These are phyloP conservation scores for Chiua sp. DNA, from an alignment of 1,284 basidiomycete genomes.

Conservation along the genomic window DNA sequence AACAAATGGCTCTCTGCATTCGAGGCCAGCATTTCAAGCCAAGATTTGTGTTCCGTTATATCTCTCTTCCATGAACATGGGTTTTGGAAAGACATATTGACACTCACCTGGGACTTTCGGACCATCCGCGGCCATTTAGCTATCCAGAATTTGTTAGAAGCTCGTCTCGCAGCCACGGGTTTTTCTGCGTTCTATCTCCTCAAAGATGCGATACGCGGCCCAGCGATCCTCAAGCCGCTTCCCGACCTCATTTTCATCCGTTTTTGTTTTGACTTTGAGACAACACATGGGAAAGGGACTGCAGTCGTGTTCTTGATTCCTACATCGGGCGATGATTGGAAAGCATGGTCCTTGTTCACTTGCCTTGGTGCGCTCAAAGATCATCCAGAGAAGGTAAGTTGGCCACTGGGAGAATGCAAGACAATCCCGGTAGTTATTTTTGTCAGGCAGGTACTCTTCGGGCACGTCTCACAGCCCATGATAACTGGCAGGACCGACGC, in stretches of 20 bases:
- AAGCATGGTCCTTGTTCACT: conserved; percentile 44
- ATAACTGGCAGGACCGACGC: conserved; percentile 24
- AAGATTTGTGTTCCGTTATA: conserved; percentile 21
- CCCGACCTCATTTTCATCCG: conserved; percentile 23
- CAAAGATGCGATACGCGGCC: conserved; percentile 17
- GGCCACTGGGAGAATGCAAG: too few relatives aligned
- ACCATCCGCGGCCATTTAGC: conserved; percentile 25
- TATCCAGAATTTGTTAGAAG: conserved; percentile 24
- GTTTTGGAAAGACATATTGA: conserved; percentile 35
- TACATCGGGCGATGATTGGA: conserved; percentile 22
- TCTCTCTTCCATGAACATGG: conserved; percentile 27
- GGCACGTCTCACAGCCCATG: background rate
- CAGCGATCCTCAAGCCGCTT: conserved; percentile 23
- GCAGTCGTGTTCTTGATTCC: conserved; percentile 29
- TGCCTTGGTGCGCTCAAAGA: conserved; percentile 52
- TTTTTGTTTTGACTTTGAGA: conserved; percentile 31
- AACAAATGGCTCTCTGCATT: conserved; percentile 36
- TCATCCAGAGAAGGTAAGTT: conserved; percentile 41
- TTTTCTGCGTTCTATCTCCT: conserved; percentile 26
- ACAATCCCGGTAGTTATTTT: background rate
- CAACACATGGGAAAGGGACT: conserved; percentile 25
- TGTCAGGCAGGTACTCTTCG: conserved; percentile 21
- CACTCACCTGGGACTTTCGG: conserved; percentile 37
- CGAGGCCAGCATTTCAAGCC: conserved; percentile 21
- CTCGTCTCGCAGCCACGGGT: conserved; percentile 29